Percentiles rank a stretch among this genome's conserved stretches.
phyloP scores from a whole-genome alignment of 1,284 basidiomycete species.

The Marasmius fiardii region DNA sequence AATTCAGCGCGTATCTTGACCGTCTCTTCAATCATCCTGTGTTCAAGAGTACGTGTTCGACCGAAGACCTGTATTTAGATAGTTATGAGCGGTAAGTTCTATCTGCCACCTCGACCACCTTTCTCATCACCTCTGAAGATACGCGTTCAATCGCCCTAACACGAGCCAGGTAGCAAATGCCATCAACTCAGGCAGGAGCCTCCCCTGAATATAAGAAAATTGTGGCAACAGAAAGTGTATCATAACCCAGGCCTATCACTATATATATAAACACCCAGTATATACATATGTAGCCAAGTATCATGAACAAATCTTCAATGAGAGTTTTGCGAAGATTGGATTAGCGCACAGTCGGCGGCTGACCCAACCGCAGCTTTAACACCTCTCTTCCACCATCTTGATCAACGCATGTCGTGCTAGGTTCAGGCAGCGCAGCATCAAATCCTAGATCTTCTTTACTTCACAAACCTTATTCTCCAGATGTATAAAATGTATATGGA shows the following conservation, averaged over 20 bases:
- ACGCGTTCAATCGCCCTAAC: constrained; percentile 70
- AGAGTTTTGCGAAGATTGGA: not conserved
- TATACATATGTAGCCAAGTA: too few relatives aligned
- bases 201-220: constrained; percentile 43
- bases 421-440: not conserved
- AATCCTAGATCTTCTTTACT: not conserved
- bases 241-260: too few relatives aligned
- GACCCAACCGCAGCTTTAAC: not conserved
- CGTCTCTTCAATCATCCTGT: constrained; percentile 59
- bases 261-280: too few relatives aligned
- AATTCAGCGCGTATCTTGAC: constrained; percentile 50
- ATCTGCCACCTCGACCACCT: not conserved
- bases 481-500: not conserved
- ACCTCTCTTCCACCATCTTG: too few relatives aligned
- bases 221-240: too few relatives aligned
- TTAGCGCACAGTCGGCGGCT: not conserved
- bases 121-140: constrained; percentile 35
- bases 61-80: constrained; percentile 70
- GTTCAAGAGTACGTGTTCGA: constrained; percentile 69
- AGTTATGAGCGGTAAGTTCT: constrained; percentile 62
- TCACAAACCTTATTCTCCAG: not conserved
- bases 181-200: constrained; percentile 56
- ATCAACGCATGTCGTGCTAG: not conserved
- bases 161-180: constrained; percentile 72
- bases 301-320: too few relatives aligned